Base-by-base conservation (phyloP, 805 yeast genomes). In the Lipomyces chichibuensis region DNA sequence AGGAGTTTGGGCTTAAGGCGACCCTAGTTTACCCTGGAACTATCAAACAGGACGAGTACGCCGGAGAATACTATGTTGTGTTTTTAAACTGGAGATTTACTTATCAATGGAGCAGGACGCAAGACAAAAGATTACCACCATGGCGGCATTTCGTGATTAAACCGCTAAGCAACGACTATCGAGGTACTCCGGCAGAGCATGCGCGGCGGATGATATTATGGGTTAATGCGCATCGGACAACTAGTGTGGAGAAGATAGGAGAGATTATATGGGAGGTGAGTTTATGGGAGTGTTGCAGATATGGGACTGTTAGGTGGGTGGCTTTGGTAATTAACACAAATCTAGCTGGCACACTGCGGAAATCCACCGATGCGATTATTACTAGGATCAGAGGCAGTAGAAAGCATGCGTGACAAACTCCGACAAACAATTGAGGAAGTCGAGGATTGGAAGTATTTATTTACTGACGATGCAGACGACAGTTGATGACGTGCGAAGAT, bases 361-460 rank as follows among this genome's bases (percentile, higher is more conserved):
- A 66, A 70, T 11, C 78, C 78, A 25, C 78, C 78, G 39, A 51
- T 74, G 55, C 66, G 78, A 33, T 63, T 77, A 33, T 67, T 73
- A 56, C 60, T 71, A 3, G 76, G 78, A 7, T 46, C 73, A n/a
- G 74, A 74, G 52, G 75, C 77, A 11, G 69, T 71, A 8, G 70
- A 69, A 32, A 69, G 67, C 20, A 68, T 74, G 63, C 71, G 70
- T n/a, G 75, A 76, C 59, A 72, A 75, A 69, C 64, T 77, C 62
- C 66, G 80, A 39, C 68, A 72, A 54, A 67, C 61, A 29, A 73
- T 74, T 20, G 80, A 77, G 67, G 80, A 77, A 62, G 73, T 77
- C n/a, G 80, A 77, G 66, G 80, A 77, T 59, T 77, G 80, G 80
- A 77, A 75, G 73, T 77, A 72, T 69, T 55, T 77, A 56, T 76